These are phyloP conservation scores for Candida hungchunana DNA, from an alignment of 805 yeast genomes.

Conservation along the genomic window DNA sequence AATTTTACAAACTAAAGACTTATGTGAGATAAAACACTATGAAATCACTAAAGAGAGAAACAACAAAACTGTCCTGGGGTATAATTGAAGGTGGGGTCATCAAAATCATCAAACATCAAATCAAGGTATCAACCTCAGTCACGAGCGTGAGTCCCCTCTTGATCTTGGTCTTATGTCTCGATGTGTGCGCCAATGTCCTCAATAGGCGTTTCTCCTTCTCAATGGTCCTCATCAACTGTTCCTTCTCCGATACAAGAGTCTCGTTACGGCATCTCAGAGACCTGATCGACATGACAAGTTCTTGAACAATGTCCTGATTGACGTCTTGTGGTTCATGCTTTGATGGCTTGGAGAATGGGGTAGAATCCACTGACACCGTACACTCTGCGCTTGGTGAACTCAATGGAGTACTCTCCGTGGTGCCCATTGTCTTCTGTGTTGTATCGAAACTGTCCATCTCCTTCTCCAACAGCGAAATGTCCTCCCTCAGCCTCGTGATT, in stretches of 20 bases:
- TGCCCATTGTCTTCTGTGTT: conserved; percentile 1
- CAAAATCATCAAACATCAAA: conserved; percentile 10
- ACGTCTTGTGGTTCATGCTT: background rate
- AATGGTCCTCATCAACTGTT: conserved; percentile 3
- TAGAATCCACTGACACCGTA: background rate
- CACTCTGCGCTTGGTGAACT: conserved; percentile 6
- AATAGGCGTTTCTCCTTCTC: conserved; percentile 19
- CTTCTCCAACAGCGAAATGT: conserved; percentile 5
- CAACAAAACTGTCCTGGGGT: too few species aligned
- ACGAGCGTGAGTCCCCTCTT: conserved; percentile 20
- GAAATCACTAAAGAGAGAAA: too few species aligned
- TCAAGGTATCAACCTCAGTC: conserved; percentile 20
- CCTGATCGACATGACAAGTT: conserved; percentile 21
- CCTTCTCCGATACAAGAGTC: conserved; percentile 12
- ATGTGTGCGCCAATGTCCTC: conserved; percentile 15
- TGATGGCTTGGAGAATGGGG: too few species aligned
- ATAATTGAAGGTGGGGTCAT: too few species aligned
- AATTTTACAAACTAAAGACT: too few species aligned
- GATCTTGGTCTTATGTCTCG: conserved; percentile 16
- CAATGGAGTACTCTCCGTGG: conserved; percentile 9
- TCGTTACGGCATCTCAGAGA: conserved; percentile 16
- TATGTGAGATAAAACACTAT: too few species aligned
- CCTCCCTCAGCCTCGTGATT: conserved; percentile 11
- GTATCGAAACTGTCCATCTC: conserved; percentile 4
- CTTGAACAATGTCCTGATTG: conserved; percentile 18